These are phyloP conservation scores for Dendrobium chrysotoxum DNA, from an alignment of 106 monocot genomes.

Conservation along the genomic window DNA sequence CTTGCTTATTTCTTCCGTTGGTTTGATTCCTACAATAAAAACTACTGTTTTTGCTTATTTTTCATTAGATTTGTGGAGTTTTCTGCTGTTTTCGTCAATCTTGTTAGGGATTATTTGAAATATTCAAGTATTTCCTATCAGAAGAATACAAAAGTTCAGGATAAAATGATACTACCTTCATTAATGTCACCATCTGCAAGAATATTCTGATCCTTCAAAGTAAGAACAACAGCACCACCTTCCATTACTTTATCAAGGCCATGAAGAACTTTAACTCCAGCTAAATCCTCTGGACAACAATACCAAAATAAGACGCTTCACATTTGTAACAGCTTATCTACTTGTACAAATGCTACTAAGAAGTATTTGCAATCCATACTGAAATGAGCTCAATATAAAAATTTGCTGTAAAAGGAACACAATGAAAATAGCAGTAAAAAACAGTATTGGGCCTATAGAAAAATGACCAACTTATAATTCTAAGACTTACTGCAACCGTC, in stretches of 20 bases:
- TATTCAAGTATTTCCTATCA: too few species aligned
- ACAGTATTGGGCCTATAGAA: background rate
- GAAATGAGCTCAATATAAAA: background rate
- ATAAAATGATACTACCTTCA: conserved; percentile 52
- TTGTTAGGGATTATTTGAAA: too few species aligned
- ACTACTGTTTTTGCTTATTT: too few species aligned
- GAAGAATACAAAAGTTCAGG: background rate
- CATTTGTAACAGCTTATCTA: background rate
- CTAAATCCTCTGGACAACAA: conserved; percentile 58
- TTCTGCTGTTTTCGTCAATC: too few species aligned
- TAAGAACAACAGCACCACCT: conserved; percentile 93
- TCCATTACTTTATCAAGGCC: conserved; percentile 96
- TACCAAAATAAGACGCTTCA: background rate
- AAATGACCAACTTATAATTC: background rate
- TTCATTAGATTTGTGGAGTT: too few species aligned
- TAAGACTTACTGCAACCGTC: conserved; percentile 26
- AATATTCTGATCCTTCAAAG: conserved; percentile 91
- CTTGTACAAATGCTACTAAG: background rate
- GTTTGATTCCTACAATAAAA: too few species aligned
- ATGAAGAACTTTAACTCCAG: conserved; percentile 89
- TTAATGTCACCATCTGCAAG: conserved; percentile 83
- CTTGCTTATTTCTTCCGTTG: too few species aligned
- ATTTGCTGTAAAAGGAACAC: background rate
- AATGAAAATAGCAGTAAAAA: background rate
- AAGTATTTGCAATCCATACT: background rate